Evolutionary conservation across 306 rosid genomes (phyloP), one percentile per base, ranked within the genome.

Genomic region (Lathyrus aphaca): DNA sequence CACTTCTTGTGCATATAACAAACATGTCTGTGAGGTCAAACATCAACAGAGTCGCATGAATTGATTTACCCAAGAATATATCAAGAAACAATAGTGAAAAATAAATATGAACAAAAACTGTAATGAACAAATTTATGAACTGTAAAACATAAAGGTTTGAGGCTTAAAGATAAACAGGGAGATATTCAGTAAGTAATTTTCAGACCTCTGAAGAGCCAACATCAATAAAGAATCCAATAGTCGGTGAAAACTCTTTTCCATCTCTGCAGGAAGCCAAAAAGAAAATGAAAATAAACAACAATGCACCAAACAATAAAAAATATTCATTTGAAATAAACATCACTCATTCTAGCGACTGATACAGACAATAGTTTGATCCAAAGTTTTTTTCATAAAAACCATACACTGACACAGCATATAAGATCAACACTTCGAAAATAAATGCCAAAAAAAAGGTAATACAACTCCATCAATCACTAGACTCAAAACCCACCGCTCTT

Each of bases 191-290:
- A 49, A 40, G 40, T 49, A 43, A 37, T 27, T 79, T 82, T 14
- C 78, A 48, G 46, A 91, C 97, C 91, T 92, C 85, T 10, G 96
- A 81, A 58, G 96, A 79, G 18, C 82, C 83, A 60, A 68, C 79
- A 10, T 84, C 77, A 38, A 82, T 37, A 60, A 87, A 92, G 81
- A 89, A 89, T 45, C 93, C 98, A 69, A 81, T 82, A 21, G 88
- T 64, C 61, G 96, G 96, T 3, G 98, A 83, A 65, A 92, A 92
- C 79, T 88, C 96, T 80, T 81, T 90, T 27, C 88, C 88, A 56
- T 88, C 96, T 71, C 98, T 92, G 84, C 75, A 67, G 5, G 58
- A 42, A 68, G 17, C 55, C 64, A 70, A 57, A 50, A 44, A 12
- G 13, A 27, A n/a, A 13, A 17, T 19, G 6, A 68, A 68, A 64